phyloP scores from a whole-genome alignment of 2,329 filamentous ascomycete species.

The Fusarium algeriense region DNA sequence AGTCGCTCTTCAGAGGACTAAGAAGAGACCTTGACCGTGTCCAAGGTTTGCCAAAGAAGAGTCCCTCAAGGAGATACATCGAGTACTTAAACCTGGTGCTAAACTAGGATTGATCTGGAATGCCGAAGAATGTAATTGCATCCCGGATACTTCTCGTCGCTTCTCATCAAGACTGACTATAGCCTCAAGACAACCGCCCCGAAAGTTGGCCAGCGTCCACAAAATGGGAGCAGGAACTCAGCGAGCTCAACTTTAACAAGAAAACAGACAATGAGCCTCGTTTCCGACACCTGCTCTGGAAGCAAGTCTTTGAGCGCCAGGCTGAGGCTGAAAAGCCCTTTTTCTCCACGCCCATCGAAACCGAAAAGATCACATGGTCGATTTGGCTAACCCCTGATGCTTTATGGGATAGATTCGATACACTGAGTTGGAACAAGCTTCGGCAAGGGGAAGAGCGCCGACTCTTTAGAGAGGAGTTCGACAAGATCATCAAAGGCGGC shows the following conservation, averaged over 20 bases:
- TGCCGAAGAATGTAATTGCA: conserved; percentile 72
- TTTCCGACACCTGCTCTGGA: conserved; percentile 75
- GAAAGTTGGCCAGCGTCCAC: conserved; percentile 66
- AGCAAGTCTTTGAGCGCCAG: conserved; percentile 72
- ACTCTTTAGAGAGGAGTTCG: conserved; percentile 63
- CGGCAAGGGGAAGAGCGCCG: conserved; percentile 64
- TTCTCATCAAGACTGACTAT: background rate
- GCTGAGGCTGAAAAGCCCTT: conserved; percentile 58
- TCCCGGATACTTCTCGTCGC: background rate
- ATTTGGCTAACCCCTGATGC: conserved; percentile 70
- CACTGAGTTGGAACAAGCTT: conserved; percentile 75
- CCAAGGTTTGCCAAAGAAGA: conserved; percentile 75
- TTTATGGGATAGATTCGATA: conserved; percentile 73
- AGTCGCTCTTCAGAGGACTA: conserved; percentile 29
- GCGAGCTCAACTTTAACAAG: conserved; percentile 67
- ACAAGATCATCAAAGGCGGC: conserved; percentile 64
- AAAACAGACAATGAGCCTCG: conserved; percentile 69
- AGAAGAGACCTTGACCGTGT: background rate
- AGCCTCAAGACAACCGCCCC: conserved; percentile 72
- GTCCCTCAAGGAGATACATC: conserved; percentile 74
- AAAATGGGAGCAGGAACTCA: conserved; percentile 71
- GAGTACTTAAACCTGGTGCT: conserved; percentile 71
- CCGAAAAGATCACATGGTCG: conserved; percentile 54
- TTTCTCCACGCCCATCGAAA: conserved; percentile 73
- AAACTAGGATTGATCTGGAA: conserved; percentile 80